Base-by-base conservation (phyloP, 257 asterid genomes). In the Solanum pinnatisectum region DNA sequence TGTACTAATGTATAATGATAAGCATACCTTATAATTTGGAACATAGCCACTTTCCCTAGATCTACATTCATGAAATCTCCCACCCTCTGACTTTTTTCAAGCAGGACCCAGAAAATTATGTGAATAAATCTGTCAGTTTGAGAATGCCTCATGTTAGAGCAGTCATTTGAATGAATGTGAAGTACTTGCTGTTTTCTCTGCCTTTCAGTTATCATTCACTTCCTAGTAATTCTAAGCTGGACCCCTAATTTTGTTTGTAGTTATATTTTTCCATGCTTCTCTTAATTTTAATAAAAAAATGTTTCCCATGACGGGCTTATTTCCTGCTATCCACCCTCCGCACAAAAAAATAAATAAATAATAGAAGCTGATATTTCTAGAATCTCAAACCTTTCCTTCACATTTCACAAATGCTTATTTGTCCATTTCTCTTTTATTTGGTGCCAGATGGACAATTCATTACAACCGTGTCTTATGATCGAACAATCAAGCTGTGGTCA, bases 401-500 rank as follows among this genome's bases (percentile, higher is more conserved):
- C 77, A 39, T 33, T 37, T 63, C 18, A 39, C 27, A 37, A 63
- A 40, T 63, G 59, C 59, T 65, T 65, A 70, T 37, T 65, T 59
- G 87, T 56, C 23, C 14, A 30, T 10, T 63, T 16, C 16, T 8
- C 9, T 68, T 35, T 52, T 77, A 52, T 77, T 77, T 59, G 67
- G 68, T 84, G 87, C 92, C 92, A 97, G 99, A 96, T 93, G 99
- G 99, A 39, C 98, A 93, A 72, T 87, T 70, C 88, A 85, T 97
- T 79, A 94, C 92, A 22, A 95, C 99, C 5, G 99, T 97, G 84
- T 97, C 99, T 52, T 97, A 97, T 60, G 99, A 97, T 90, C 96
- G 99, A 16, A 93, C 98, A 16, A 97, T 97, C 90, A 97, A 97
- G 91, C 89, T 94, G 27, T 97, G 98, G 98, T 90, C 99, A 22